Conservation (phyloP, 176 grass and related monocot genomes). For the Tillandsia fasciculata region DNA sequence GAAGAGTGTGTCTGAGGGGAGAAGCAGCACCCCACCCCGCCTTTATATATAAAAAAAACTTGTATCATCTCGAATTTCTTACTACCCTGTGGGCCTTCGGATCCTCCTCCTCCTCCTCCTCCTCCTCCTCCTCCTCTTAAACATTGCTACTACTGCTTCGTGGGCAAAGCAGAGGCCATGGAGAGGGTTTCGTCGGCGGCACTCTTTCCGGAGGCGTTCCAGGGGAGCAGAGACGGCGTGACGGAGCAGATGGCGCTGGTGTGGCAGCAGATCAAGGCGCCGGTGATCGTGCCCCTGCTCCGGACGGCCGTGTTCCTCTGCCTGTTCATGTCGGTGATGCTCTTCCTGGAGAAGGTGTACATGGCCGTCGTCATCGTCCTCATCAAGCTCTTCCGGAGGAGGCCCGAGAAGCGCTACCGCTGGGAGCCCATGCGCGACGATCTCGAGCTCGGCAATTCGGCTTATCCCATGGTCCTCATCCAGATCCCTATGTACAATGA, state of each 20-base stretch:
- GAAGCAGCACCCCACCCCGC: not conserved
- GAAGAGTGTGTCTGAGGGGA: not conserved
- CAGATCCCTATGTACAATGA: conserved; percentile 96
- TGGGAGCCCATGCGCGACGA: conserved; percentile 56
- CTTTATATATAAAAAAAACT: no score
- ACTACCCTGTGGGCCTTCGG: no score
- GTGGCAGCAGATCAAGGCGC: conserved; percentile 55
- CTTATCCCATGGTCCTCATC: conserved; percentile 57
- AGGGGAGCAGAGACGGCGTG: not conserved
- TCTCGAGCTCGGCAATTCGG: conserved; percentile 51
- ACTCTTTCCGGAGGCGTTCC: conserved; percentile 28
- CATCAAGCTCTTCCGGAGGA: conserved; percentile 29
- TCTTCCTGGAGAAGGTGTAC: conserved; percentile 53
- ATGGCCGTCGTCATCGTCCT: conserved; percentile 56
- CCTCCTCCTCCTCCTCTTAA: no score
- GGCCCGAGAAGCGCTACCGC: conserved; percentile 42
- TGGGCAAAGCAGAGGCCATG: not conserved
- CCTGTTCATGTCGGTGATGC: conserved; percentile 63
- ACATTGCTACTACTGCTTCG: no score
- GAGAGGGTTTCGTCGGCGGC: conserved; percentile 8
- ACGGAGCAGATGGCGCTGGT: conserved; percentile 7
- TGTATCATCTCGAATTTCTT: no score
- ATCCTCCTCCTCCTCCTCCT: no score
- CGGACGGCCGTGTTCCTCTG: conserved; percentile 43
- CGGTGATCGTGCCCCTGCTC: conserved; percentile 65